These are phyloP conservation scores for Daldinia eschscholtzii DNA, from an alignment of 2,329 filamentous ascomycete species.

Conservation along the genomic window DNA sequence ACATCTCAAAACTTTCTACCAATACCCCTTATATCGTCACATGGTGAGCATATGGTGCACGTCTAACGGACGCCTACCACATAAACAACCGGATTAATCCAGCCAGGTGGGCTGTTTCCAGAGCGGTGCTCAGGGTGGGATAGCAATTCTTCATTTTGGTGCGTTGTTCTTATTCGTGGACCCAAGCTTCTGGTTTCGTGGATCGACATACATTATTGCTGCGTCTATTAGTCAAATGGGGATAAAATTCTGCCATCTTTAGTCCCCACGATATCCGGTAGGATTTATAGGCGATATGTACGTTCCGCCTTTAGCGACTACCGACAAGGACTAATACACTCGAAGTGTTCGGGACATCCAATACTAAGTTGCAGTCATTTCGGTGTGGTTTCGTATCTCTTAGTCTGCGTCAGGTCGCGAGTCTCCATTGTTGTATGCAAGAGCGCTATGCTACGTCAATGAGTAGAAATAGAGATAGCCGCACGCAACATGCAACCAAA, in stretches of 20 bases:
- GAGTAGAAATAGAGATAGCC: not conserved
- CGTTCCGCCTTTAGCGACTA: not conserved
- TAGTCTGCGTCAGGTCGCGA: not conserved
- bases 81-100: not conserved
- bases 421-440: not conserved
- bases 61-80: not conserved
- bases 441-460: conserved; percentile 4
- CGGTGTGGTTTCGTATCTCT: not conserved
- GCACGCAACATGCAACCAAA: not conserved
- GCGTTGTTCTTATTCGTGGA: conserved; percentile 18
- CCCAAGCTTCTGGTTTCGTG: conserved; percentile 20
- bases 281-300: not conserved
- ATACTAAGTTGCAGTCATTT: not conserved
- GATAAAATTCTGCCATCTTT: not conserved
- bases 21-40: not conserved
- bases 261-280: not conserved
- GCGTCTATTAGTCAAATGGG: conserved; percentile 10
- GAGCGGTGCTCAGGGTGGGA: not conserved
- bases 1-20: not conserved
- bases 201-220: conserved; percentile 16
- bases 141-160: not conserved
- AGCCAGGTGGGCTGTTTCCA: not conserved
- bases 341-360: no score
- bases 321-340: not conserved
- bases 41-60: no score